These are phyloP conservation scores for Aquilaria yunnanensis DNA, from an alignment of 345 rosid genomes.

Conservation along the genomic window DNA sequence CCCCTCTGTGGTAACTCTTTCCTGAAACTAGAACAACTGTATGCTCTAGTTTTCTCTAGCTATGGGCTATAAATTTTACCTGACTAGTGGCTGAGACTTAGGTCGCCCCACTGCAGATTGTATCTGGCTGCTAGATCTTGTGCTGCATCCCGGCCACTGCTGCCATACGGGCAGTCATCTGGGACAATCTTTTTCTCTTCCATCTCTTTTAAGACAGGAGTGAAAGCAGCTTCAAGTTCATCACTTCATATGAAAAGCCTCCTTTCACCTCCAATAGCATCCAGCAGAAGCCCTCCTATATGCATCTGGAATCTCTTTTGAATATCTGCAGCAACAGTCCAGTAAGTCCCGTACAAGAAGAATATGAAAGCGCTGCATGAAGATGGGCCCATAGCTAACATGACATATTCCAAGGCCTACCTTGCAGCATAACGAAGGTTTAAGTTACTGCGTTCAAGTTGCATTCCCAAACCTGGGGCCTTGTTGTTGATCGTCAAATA, in stretches of 20 bases:
- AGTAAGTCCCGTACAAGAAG: no score
- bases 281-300: constrained; percentile 92
- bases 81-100: constrained; percentile 2
- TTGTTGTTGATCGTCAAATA: constrained; percentile 95
- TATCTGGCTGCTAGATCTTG: constrained; percentile 94
- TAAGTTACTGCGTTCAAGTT: constrained; percentile 81
- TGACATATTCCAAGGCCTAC: constrained; percentile 22
- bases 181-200: constrained; percentile 80
- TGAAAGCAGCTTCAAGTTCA: constrained; percentile 93
- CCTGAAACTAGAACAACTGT: no score
- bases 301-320: constrained; percentile 97
- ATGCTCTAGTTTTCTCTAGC: no score
- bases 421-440: constrained; percentile 92
- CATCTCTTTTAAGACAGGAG: constrained; percentile 73
- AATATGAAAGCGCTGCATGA: no score
- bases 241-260: constrained; percentile 93
- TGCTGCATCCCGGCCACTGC: constrained; percentile 98
- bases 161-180: constrained; percentile 89
- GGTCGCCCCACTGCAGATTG: constrained; percentile 91
- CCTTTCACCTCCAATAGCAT: constrained; percentile 96
- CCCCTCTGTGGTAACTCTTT: no score
- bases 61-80: no score
- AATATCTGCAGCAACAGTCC: constrained; percentile 43
- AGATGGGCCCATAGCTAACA: no score
- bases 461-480: constrained; percentile 97